A percentile compares a stretch with the other conserved stretches of the same genome.
Conservation (phyloP, 257 asterid genomes). For the Nicotiana obtusifolia region DNA sequence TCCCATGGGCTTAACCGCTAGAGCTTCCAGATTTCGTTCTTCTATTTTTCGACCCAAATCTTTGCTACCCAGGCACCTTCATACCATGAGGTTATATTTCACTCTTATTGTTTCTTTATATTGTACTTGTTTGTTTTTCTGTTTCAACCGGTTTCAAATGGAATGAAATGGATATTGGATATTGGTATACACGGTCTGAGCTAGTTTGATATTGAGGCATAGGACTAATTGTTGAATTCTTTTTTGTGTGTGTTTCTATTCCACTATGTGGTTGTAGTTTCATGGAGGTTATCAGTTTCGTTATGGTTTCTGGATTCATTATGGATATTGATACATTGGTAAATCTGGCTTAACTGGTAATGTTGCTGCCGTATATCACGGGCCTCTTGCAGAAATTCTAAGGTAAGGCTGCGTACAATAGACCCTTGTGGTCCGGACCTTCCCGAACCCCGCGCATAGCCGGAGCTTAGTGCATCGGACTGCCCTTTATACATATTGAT, state of each 20-base stretch:
- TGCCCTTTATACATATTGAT: not conserved
- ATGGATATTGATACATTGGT: not conserved
- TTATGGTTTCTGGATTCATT: not conserved
- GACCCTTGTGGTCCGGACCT: no score
- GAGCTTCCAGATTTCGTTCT: constrained; percentile 29
- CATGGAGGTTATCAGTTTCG: not conserved
- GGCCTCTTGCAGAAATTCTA: no score
- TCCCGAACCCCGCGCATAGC: no score
- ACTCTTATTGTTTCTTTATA: not conserved
- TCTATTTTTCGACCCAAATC: constrained; percentile 30
- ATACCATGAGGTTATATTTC: constrained; percentile 49
- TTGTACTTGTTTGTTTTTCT: not conserved
- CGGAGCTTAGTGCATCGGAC: no score
- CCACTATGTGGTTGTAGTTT: not conserved
- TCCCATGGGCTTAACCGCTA: constrained; percentile 33
- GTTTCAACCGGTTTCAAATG: not conserved
- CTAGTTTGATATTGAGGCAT: not conserved
- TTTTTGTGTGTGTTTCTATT: not conserved
- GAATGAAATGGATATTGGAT: not conserved
- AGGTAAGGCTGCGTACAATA: no score
- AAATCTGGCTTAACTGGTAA: no score
- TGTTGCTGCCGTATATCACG: no score
- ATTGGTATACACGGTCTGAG: not conserved
- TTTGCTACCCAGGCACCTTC: constrained; percentile 30
- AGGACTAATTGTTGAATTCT: not conserved